Evolutionary conservation across 371 early-diverging fungal genomes (phyloP), one percentile per base, ranked within the genome.

Genomic region (Dipsacomyces acuminosporus): DNA sequence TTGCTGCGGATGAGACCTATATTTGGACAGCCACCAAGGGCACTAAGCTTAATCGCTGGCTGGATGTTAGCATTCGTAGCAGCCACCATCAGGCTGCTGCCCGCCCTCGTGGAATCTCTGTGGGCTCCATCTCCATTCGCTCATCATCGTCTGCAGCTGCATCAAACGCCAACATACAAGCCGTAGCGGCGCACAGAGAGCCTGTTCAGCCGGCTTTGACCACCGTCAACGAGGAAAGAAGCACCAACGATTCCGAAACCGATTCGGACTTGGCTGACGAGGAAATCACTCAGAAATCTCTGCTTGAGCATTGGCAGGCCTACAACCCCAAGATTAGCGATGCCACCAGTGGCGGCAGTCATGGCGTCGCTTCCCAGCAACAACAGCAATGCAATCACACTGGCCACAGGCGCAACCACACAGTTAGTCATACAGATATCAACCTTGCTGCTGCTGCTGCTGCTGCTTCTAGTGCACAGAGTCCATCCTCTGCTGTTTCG

Each of bases 1-100:
- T 77, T 17, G 89, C 87, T 1, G 55, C 85, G 13, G 83, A 92
- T 22, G 88, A 91, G 61, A 72, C 80, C 30, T 91, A 82, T 59
- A 74, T 96, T 2, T 96, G 95, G 95, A 93, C 95, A 2, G 93
- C 96, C 0, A 94, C 96, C 8, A 80, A 83, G 22, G 77, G 79
- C 18, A 85, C 91, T 0, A 79, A 76, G 34, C 79, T 96, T 30
- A 85, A 89, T 51, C 81, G 93, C 61, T 96, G 96, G 95, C 57
- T 45, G 15, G 73, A 73, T 14, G 61, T 73, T 45, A 53, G 41
- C 34, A 20, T 55, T 34, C 50, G 55, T 20, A 33, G 30, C 30
- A 5, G 11, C 11, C 30, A 30, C 58, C 45, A 8, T 45, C 26
- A 20, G 34, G 46, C 21, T 23, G 25, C 4, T 42, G 45, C 17